Conservation (phyloP, 768 basidiomycete species). For the Lentinus tigrinus region DNA sequence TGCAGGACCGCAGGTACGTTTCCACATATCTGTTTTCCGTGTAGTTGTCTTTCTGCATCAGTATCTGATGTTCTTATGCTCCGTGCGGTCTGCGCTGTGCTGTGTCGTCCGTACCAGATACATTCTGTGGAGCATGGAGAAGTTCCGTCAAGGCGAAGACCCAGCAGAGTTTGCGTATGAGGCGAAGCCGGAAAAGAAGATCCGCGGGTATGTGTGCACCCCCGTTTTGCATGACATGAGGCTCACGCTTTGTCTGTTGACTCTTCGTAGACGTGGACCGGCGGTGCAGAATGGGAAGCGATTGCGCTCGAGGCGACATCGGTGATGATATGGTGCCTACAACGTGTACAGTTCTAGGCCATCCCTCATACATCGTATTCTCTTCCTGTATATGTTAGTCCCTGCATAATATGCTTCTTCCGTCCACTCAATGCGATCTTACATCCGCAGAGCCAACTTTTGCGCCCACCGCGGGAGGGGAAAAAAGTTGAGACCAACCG, state of each 20-base stretch:
- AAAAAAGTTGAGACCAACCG: not conserved
- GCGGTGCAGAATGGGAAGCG: slow-evolving; percentile 72
- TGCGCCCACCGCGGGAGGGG: not conserved
- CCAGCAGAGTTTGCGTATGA: slow-evolving; percentile 65
- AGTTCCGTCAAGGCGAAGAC: slow-evolving; percentile 58
- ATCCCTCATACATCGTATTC: not conserved
- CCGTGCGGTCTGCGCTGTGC: not conserved
- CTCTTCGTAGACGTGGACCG: slow-evolving; percentile 56
- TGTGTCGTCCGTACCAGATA: slow-evolving; percentile 47
- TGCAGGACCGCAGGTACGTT: slow-evolving; percentile 70
- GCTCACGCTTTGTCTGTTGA: not conserved
- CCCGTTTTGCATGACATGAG: not conserved
- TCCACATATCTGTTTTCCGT: not conserved
- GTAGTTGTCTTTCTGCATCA: not conserved
- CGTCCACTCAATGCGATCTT: not conserved
- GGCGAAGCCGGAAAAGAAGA: slow-evolving; percentile 67
- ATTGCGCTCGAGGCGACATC: slow-evolving; percentile 62
- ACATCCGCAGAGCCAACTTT: too few species aligned
- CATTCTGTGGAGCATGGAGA: slow-evolving; percentile 83
- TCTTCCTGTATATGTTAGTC: not conserved
- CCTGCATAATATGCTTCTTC: not conserved
- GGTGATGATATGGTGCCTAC: slow-evolving; percentile 24
- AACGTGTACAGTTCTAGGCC: not conserved
- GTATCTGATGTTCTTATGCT: not conserved
- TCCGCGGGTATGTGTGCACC: slow-evolving; percentile 63